Evolutionary conservation across 345 rosid genomes (phyloP).

Genomic region (Populus simonii): DNA sequence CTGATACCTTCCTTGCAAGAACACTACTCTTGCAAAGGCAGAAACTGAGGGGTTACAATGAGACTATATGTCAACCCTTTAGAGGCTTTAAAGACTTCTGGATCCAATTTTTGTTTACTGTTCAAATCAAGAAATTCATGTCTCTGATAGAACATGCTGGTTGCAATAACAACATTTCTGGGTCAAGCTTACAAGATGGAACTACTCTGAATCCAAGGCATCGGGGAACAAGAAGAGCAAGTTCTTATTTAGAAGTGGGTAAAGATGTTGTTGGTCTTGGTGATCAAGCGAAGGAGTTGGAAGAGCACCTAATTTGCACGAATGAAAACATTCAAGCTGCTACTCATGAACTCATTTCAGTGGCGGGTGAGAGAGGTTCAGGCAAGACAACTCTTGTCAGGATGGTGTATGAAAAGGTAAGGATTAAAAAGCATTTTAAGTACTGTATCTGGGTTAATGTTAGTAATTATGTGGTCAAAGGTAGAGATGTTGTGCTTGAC

Average conservation of each 20-base stretch:
- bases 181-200: neutral
- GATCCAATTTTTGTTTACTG: neutral
- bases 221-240: neutral
- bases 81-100: neutral
- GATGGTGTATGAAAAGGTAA: neutral
- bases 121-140: neutral
- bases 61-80: neutral
- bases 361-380: conserved; percentile 30
- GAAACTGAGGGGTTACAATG: neutral
- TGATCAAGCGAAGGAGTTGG: conserved; percentile 7
- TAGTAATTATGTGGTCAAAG: neutral
- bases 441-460: conserved; percentile 26
- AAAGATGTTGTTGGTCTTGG: neutral
- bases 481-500: conserved; percentile 12
- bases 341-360: neutral
- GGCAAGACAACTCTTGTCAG: conserved; percentile 34
- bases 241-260: neutral
- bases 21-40: neutral
- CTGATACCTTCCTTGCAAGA: neutral
- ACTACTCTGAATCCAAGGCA: neutral
- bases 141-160: neutral
- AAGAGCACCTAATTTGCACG: neutral
- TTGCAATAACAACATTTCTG: neutral
- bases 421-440: conserved; percentile 14
- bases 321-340: neutral